phyloP scores from a whole-genome alignment of 371 early-diverging fungal genomes.

The Fennellomyces sp. region DNA sequence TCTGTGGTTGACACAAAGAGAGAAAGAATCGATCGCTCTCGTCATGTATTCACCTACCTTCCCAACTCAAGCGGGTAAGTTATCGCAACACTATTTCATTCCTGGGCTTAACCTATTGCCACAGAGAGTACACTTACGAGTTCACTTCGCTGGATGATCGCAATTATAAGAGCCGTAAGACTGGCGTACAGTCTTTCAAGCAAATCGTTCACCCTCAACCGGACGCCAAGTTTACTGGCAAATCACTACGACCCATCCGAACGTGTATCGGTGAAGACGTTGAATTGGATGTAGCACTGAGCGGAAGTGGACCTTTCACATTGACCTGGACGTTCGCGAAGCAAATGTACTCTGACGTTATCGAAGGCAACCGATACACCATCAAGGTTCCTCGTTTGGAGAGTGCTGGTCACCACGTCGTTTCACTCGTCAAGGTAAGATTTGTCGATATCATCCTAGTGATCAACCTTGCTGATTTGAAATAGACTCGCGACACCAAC shows the following conservation, averaged over 20 bases:
- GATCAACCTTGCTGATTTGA: neutral
- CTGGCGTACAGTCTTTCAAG: constrained; percentile 28
- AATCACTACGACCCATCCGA: constrained; percentile 17
- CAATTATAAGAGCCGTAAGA: constrained; percentile 40
- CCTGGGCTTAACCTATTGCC: no score
- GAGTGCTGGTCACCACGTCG: constrained; percentile 39
- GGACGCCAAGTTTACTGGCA: constrained; percentile 42
- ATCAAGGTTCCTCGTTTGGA: constrained; percentile 42
- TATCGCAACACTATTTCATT: no score
- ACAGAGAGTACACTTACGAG: constrained; percentile 47
- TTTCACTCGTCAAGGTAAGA: constrained; percentile 42
- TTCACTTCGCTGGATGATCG: constrained; percentile 39
- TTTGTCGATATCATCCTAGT: neutral
- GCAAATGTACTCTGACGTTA: constrained; percentile 27
- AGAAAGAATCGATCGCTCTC: constrained; percentile 39
- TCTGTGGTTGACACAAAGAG: constrained; percentile 27
- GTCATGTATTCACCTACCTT: constrained; percentile 42
- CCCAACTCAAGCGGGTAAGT: constrained; percentile 46
- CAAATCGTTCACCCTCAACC: constrained; percentile 57
- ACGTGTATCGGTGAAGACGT: constrained; percentile 48
- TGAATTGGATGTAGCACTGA: constrained; percentile 37
- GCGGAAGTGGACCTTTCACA: constrained; percentile 41
- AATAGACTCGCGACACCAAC: constrained; percentile 45
- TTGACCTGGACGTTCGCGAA: constrained; percentile 39
- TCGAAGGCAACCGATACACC: constrained; percentile 27